Evolutionary conservation across 108 stramenopile species (phyloP).

Genomic region (Cyclotella choctawhatcheeana): DNA sequence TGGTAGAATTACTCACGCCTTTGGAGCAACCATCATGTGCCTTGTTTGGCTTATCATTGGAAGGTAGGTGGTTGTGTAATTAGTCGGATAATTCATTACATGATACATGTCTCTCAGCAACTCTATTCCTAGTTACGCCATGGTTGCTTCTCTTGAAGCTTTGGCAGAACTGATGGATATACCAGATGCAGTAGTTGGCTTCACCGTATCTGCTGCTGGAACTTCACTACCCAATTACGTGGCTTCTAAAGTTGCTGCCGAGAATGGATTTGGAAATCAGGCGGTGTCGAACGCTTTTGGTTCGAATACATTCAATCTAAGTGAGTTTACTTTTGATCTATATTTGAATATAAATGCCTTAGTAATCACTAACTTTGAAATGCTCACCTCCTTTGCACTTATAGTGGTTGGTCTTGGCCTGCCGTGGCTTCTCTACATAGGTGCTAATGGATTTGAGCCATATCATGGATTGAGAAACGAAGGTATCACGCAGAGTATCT

Average conservation of each 20-base stretch:
- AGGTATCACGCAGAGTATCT: conserved; percentile 54
- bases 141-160: conserved; percentile 68
- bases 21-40: conserved; percentile 49
- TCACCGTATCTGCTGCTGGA: conserved; percentile 80
- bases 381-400: too few relatives aligned
- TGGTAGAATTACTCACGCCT: conserved; percentile 31
- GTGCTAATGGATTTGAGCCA: conserved; percentile 55
- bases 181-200: conserved; percentile 70
- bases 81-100: background rate
- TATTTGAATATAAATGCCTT: too few relatives aligned
- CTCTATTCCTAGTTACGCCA: conserved; percentile 37
- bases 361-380: too few relatives aligned
- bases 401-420: conserved; percentile 83
- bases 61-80: conserved; percentile 14
- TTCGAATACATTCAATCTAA: conserved; percentile 85
- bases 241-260: conserved; percentile 74
- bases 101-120: background rate
- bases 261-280: conserved; percentile 80
- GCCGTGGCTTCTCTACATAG: conserved; percentile 81
- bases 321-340: too few relatives aligned
- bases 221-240: conserved; percentile 51
- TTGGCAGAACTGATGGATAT: conserved; percentile 67
- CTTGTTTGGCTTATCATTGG: conserved; percentile 65
- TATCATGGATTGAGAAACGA: conserved; percentile 65
- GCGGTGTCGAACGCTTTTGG: conserved; percentile 88